phyloP scores from a whole-genome alignment of 1,284 basidiomycete species.

The Leccinum glutinopallens region DNA sequence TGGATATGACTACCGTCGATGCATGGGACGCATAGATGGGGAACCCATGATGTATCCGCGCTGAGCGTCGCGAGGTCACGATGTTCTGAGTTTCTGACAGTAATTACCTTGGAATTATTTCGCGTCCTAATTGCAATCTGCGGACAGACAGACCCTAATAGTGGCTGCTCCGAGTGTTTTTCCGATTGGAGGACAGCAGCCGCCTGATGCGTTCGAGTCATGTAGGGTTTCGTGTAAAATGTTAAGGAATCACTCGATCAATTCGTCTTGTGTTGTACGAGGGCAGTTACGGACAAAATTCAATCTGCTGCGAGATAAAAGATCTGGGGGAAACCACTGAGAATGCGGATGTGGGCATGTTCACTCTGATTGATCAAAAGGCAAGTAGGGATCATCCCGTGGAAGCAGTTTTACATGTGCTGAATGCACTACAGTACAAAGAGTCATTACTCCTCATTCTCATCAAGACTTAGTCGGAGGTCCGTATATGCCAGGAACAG shows the following conservation, averaged over 20 bases:
- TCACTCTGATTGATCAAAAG: background rate
- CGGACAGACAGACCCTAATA: background rate
- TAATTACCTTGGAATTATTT: background rate
- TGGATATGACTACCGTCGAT: background rate
- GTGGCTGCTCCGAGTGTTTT: background rate
- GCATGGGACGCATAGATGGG: background rate
- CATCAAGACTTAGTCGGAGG: background rate
- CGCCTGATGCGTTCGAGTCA: background rate
- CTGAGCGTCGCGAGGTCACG: background rate
- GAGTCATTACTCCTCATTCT: background rate
- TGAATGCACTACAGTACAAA: constrained; percentile 10
- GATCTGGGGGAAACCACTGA: background rate
- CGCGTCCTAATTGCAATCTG: background rate
- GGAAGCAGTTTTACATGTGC: background rate
- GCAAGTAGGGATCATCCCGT: background rate
- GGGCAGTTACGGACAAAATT: background rate
- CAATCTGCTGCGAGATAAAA: background rate
- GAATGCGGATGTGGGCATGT: background rate
- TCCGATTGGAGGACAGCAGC: background rate
- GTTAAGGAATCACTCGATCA: background rate
- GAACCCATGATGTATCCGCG: background rate
- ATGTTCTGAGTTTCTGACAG: constrained; percentile 1
- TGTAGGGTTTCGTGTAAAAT: background rate
- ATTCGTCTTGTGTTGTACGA: background rate
- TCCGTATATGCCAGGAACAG: constrained; percentile 1